Percentiles rank a stretch among this genome's conserved stretches.
Conservation (phyloP, 192 early-diverging fungal genomes). For the Linnemannia schmuckeri region DNA sequence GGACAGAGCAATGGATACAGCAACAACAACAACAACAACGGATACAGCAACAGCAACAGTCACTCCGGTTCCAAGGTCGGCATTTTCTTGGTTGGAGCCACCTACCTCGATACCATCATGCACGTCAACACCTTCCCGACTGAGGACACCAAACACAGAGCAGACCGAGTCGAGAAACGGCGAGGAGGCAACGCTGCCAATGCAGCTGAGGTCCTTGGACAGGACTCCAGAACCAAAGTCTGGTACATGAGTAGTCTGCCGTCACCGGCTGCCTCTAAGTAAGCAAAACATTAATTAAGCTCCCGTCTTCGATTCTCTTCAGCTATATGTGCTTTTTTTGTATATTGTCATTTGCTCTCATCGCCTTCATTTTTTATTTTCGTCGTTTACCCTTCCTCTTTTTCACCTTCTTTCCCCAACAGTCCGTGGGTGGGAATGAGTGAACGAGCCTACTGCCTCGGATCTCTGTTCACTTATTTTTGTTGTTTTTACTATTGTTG, state of each 20-base stretch:
- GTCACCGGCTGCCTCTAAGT: conserved; percentile 61
- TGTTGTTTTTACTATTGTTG: background rate
- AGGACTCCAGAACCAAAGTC: conserved; percentile 57
- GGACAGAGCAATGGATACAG: conserved; percentile 21
- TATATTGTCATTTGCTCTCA: background rate
- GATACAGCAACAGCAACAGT: background rate
- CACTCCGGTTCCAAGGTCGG: conserved; percentile 21
- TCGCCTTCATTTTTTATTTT: conserved; percentile 5
- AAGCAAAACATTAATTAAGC: conserved; percentile 9
- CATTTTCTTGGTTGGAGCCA: conserved; percentile 64
- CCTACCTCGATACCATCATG: conserved; percentile 75
- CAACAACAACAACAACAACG: background rate
- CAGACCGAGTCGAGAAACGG: conserved; percentile 69
- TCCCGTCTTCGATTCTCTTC: background rate
- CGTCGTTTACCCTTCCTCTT: background rate
- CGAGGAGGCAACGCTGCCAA: conserved; percentile 76
- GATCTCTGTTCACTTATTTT: background rate
- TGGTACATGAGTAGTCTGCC: conserved; percentile 68
- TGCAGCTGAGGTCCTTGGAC: conserved; percentile 66
- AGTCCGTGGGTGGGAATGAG: background rate
- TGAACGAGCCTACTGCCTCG: background rate
- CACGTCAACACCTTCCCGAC: conserved; percentile 68
- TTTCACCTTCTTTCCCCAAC: background rate
- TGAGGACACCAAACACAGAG: conserved; percentile 73
- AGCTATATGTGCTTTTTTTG: background rate